Conservation (phyloP, 2,329 filamentous ascomycete species). For the Thelonectria discophora region DNA sequence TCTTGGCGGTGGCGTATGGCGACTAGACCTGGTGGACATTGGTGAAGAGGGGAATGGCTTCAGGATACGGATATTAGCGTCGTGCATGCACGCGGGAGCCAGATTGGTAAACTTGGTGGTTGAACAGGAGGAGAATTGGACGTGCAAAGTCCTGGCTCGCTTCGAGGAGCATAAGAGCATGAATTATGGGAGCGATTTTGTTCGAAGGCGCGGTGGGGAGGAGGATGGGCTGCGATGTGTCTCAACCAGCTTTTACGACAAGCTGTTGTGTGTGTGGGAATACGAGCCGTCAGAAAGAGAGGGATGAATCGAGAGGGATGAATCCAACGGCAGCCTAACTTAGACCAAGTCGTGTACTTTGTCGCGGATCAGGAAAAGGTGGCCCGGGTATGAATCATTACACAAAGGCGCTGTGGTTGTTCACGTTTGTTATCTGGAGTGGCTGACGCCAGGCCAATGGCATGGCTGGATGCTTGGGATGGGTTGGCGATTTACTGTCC, state of each 20-base stretch:
- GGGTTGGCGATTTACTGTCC: too few relatives aligned
- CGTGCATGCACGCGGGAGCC: conserved; percentile 92
- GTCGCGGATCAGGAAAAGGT: background rate
- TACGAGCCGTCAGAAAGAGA: conserved; percentile 26
- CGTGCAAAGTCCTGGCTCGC: conserved; percentile 70
- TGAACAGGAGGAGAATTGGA: conserved; percentile 57
- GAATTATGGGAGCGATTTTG: conserved; percentile 88
- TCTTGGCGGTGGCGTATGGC: conserved; percentile 87
- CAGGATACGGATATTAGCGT: conserved; percentile 71
- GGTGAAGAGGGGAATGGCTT: conserved; percentile 39
- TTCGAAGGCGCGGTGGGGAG: conserved; percentile 47
- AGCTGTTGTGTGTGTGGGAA: conserved; percentile 73
- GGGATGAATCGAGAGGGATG: conserved; percentile 6
- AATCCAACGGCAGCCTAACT: background rate
- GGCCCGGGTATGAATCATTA: background rate
- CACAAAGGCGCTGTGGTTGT: background rate
- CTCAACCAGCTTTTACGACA: conserved; percentile 82
- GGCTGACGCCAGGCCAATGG: conserved; percentile 1
- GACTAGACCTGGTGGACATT: conserved; percentile 70
- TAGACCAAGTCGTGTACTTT: background rate
- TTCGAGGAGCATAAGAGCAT: conserved; percentile 93
- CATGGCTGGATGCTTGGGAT: background rate
- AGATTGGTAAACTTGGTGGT: conserved; percentile 65
- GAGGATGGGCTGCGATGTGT: conserved; percentile 57
- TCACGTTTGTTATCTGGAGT: conserved; percentile 11